A percentile compares a stretch with the other conserved stretches of the same genome.
These are phyloP conservation scores for Drechmeria coniospora DNA, from an alignment of 2,329 filamentous ascomycete species.

Conservation along the genomic window DNA sequence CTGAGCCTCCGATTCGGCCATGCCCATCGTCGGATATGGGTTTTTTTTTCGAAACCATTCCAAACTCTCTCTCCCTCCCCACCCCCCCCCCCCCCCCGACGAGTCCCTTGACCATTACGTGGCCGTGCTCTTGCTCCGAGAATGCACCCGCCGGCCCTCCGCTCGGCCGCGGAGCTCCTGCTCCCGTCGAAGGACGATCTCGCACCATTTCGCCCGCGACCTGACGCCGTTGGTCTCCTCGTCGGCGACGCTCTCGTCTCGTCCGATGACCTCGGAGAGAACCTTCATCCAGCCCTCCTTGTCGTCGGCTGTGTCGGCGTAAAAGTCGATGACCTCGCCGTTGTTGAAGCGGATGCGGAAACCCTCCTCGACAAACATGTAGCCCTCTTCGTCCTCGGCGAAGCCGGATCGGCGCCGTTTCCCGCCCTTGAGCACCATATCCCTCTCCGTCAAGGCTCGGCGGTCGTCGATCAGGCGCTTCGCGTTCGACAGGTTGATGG, in stretches of 20 bases:
- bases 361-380: slow-evolving; percentile 98
- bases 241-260: slow-evolving; percentile 31
- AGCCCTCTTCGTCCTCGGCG: slow-evolving; percentile 94
- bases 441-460: slow-evolving; percentile 65
- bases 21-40: not conserved
- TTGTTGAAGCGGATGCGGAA: slow-evolving; percentile 98
- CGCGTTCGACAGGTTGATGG: slow-evolving; percentile 90
- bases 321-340: slow-evolving; percentile 96
- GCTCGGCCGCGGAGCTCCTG: slow-evolving; percentile 40
- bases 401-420: slow-evolving; percentile 86
- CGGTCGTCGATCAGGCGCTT: slow-evolving; percentile 89
- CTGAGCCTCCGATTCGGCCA: too few species aligned
- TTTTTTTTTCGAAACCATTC: not conserved
- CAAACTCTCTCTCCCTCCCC: not conserved
- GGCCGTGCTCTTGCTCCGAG: slow-evolving; percentile 43
- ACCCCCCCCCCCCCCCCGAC: not conserved
- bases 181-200: slow-evolving; percentile 49
- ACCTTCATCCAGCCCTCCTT: slow-evolving; percentile 95
- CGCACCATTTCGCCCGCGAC: slow-evolving; percentile 47
- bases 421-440: slow-evolving; percentile 60
- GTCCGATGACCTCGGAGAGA: slow-evolving; percentile 54
- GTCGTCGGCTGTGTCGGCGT: slow-evolving; percentile 73
- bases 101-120: slow-evolving; percentile 16
- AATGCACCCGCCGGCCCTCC: slow-evolving; percentile 36
- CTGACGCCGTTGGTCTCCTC: slow-evolving; percentile 27